Base-by-base conservation (phyloP, 495 filamentous ascomycete species). In the Aspergillus hancockii region DNA sequence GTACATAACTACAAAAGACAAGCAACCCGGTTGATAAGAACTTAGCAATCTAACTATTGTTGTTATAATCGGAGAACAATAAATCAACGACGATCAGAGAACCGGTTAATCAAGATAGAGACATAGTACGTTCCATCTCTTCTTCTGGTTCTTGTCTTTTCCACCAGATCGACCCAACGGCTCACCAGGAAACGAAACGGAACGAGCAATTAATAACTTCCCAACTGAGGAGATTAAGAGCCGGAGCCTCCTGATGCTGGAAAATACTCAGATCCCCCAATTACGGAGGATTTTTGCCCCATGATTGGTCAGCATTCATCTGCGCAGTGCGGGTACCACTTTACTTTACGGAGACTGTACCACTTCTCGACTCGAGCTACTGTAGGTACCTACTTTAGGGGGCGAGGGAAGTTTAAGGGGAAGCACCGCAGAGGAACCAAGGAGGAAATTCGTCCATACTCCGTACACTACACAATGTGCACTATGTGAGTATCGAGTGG, bases 101-200 rank as follows among this genome's bases (percentile, higher is more conserved):
- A 28, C 25, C 25, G 7, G 7, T 28, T 28, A 28, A 28, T 28
- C 3, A 28, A 28, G 25, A 28, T 28, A 28, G 7, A 28, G 3
- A 13, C 9, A 21, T 14, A 43, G 40, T 16, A 28, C 3, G 25
- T 28, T 28, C n/a, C n/a, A n/a, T n/a, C n/a, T n/a, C 25, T 28
- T 28, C 25, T 28, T 28, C 25, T 28, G 25, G 3, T 28, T 28
- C 25, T 28, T 36, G 4, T 14, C 32, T 36, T 36, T 18, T n/a
- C 16, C 12, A n/a, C 12, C 10, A 14, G 50, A 59, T 38, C 16
- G 50, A 53, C 38, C 47, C 54, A 62, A 49, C 34, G 30, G 59
- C 50, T 54, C 59, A 54, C 18, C 49, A 50, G 30, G 36, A 49
- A 62, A 49, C 22, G 34, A 51, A 36, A 56, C 23, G 18, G 21